Evolutionary conservation across 2,329 filamentous ascomycete species (phyloP).

Genomic region (Beauveria sp.): DNA sequence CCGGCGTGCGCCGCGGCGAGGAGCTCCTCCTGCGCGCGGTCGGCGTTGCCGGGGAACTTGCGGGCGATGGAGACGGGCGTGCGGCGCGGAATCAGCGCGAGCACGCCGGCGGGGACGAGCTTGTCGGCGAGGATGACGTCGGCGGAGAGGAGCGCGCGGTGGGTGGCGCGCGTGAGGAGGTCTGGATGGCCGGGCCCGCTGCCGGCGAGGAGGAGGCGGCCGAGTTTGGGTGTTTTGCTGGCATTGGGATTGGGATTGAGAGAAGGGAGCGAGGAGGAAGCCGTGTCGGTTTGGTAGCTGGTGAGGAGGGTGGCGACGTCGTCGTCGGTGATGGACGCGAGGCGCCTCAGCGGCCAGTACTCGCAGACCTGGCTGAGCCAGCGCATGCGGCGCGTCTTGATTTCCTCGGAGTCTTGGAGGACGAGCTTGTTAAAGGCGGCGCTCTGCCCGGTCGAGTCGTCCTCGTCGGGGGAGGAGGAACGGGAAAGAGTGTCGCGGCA

Average conservation of each 20-base stretch:
- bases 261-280: constrained; percentile 15
- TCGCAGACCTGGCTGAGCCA: constrained; percentile 97
- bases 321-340: constrained; percentile 70
- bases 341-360: constrained; percentile 86
- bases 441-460: constrained; percentile 65
- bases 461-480: constrained; percentile 28
- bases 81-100: constrained; percentile 83
- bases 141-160: constrained; percentile 66
- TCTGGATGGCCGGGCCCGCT: constrained; percentile 90
- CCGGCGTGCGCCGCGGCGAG: constrained; percentile 69
- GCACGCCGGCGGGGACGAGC: constrained; percentile 73
- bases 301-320: constrained; percentile 73
- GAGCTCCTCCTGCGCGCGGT: constrained; percentile 86
- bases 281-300: constrained; percentile 48
- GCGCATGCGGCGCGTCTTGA: constrained; percentile 73
- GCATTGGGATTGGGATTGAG: not conserved
- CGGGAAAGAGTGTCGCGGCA: constrained; percentile 34
- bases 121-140: constrained; percentile 82
- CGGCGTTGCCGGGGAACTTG: constrained; percentile 96
- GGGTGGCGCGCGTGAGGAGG: constrained; percentile 74
- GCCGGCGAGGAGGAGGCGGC: constrained; percentile 79
- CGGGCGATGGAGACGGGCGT: constrained; percentile 87
- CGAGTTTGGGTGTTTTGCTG: constrained; percentile 30
- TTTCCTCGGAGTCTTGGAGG: constrained; percentile 53
- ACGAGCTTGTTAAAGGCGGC: constrained; percentile 81